Evolutionary conservation across 2,329 filamentous ascomycete species (phyloP), one percentile per base, ranked within the genome.

Genomic region (Byssochlamys sp.): DNA sequence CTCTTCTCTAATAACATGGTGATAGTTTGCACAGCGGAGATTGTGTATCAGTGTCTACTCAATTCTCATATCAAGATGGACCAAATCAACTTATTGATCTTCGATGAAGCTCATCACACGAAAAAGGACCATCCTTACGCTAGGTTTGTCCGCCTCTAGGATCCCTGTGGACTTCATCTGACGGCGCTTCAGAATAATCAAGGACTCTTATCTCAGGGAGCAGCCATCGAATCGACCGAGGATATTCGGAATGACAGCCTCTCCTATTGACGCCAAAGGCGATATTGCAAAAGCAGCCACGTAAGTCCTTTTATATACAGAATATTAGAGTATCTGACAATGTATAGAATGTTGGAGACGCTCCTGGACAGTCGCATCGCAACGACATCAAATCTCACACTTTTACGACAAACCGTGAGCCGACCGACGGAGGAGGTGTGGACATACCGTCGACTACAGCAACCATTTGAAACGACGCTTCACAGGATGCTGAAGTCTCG

Each of bases 181-280:
- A 64, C 48, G 28, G 50, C 39, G 10, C 45, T 52, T 39, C 58
- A 81, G 80, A 28, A 94, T 99, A 58, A 89, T 99, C 73, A 91
- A 89, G 65, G 88, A 95, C 58, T 91, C 89, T 64, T 97, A 96
- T 67, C 62, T 84, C 1, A 73, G 79, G 2, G 76, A 79, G 29
- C 73, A 78, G 0, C 61, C 70, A 0, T 64, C 68, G 0, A 75
- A 74, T 53, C 80, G 84, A 3, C 94, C 94, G 3, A 87, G 86
- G 39, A 85, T 99, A 24, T 88, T 99, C 63, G 92, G 92, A 27
- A 96, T 97, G 92, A 99, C 94, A 1, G 94, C 94, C 6, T 97
- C 94, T 0, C 94, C 94, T 0, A 87, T 96, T 2, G 91, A 97
- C 73, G 85, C 89, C 0, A 88, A 89, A 66, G 81, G 82, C 0